Evolutionary conservation across 2,329 filamentous ascomycete genomes (phyloP).

Genomic region (Ophiocordyceps camponoti-rufipedis): DNA sequence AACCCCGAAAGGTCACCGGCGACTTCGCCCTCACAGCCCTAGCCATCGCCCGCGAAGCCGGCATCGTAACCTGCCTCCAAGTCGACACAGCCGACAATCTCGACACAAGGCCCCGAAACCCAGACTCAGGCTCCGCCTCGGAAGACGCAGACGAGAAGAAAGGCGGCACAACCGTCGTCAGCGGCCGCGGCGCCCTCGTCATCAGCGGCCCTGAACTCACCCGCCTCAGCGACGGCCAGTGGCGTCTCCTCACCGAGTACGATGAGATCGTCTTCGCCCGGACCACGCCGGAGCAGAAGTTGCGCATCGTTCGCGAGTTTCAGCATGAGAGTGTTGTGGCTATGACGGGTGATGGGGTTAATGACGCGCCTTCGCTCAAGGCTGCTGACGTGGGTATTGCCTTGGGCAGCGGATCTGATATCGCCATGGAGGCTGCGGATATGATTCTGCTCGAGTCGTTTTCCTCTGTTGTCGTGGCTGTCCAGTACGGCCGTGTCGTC

Average conservation of each 20-base stretch:
- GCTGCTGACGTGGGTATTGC: slow-evolving; percentile 72
- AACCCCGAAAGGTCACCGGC: slow-evolving; percentile 38
- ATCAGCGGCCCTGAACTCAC: slow-evolving; percentile 49
- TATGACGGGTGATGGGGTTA: slow-evolving; percentile 79
- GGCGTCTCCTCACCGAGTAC: slow-evolving; percentile 46
- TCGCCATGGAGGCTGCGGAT: slow-evolving; percentile 63
- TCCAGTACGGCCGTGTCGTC: slow-evolving; percentile 56
- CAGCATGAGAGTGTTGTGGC: slow-evolving; percentile 51
- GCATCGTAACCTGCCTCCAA: slow-evolving; percentile 41
- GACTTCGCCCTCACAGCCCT: slow-evolving; percentile 60
- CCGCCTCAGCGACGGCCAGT: slow-evolving; percentile 47
- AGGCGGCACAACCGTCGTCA: slow-evolving; percentile 1
- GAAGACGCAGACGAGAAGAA: slow-evolving; percentile 8
- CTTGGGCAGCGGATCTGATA: slow-evolving; percentile 63
- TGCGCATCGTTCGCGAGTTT: slow-evolving; percentile 61
- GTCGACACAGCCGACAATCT: slow-evolving; percentile 38
- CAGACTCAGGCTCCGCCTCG: slow-evolving; percentile 1
- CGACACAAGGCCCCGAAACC: slow-evolving; percentile 10
- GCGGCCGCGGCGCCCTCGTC: slow-evolving; percentile 30
- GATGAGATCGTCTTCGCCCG: slow-evolving; percentile 57
- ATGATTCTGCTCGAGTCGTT: slow-evolving; percentile 70
- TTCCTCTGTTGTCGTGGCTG: slow-evolving; percentile 51
- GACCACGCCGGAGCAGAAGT: slow-evolving; percentile 63
- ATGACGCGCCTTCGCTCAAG: slow-evolving; percentile 66
- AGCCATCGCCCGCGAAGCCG: slow-evolving; percentile 54